Evolutionary conservation across 306 rosid genomes (phyloP), one percentile per base, ranked within the genome.

Genomic region (Hylodesmum podocarpum): DNA sequence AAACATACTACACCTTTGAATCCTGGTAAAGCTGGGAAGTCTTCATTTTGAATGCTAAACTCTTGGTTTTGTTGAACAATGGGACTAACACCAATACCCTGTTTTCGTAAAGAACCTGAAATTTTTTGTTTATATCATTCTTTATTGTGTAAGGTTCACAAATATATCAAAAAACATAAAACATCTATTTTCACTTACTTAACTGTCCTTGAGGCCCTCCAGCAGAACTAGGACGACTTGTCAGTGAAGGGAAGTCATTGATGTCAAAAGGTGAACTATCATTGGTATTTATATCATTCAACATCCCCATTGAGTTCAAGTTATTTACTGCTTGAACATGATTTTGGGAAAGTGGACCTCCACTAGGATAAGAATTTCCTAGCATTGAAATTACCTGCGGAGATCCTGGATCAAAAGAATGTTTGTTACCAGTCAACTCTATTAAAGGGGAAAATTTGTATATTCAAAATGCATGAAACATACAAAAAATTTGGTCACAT

Each of bases 191-290:
- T 54, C 19, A 36, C 86, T 73, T 80, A 96, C 99, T 93, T 67
- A 96, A 77, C 80, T 96, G 99, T 51, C 99, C 98, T 83, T 92
- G 99, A 73, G 99, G 91, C 61, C 98, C 99, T 74, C 98, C 98
- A 6, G 99, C 96, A 46, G 99, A 96, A 82, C 89, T 93, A 18
- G 99, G 99, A 54, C 97, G 99, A 75, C 97, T 92, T 19, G 94
- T 65, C 82, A 91, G 72, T 83, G 88, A 96, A 85, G 99, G 99
- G 79, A 96, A 92, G 74, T 96, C 99, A 61, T 96, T 92, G 58
- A 92, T 57, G 82, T 96, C 99, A 85, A 92, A 92, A 82, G 99
- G 98, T 25, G 97, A 87, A 49, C 68, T 82, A 72, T 96, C 97
- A 61, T 71, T 87, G n/a, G 97, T 75, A 87, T 88, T 92, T 58